These are phyloP conservation scores for Melanomma pulvis-pyrius DNA, from an alignment of 495 filamentous ascomycete genomes.

Conservation along the genomic window DNA sequence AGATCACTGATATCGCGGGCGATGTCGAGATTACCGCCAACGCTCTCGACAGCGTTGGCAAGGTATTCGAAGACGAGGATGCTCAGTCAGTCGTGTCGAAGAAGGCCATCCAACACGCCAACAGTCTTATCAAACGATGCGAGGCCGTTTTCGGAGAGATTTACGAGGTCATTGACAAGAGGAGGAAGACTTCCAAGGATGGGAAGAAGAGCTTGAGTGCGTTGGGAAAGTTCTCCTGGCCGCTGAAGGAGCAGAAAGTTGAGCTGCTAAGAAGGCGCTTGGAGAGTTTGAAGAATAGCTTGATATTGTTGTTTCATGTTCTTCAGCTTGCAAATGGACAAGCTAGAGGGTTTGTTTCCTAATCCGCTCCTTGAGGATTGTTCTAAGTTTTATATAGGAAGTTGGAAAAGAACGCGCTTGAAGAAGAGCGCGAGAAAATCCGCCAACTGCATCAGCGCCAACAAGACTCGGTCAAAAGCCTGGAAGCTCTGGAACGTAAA, in stretches of 20 bases:
- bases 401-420: slow-evolving; percentile 14
- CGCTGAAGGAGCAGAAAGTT: slow-evolving; percentile 32
- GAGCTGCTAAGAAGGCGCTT: slow-evolving; percentile 21
- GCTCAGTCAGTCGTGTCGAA: slow-evolving; percentile 12
- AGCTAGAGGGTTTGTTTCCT: slow-evolving; percentile 20
- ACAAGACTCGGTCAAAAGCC: slow-evolving; percentile 24
- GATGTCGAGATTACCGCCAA: slow-evolving; percentile 30
- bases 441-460: slow-evolving; percentile 26
- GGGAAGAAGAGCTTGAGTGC: slow-evolving; percentile 26
- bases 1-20: slow-evolving; percentile 27
- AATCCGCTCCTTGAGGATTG: neutral
- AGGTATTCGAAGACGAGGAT: slow-evolving; percentile 23
- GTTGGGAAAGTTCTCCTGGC: slow-evolving; percentile 26
- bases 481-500: slow-evolving; percentile 22
- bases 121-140: slow-evolving; percentile 29
- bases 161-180: slow-evolving; percentile 27
- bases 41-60: slow-evolving; percentile 28
- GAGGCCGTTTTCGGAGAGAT: slow-evolving; percentile 31
- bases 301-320: slow-evolving; percentile 28
- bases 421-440: slow-evolving; percentile 28
- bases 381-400: too few relatives aligned
- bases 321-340: slow-evolving; percentile 24
- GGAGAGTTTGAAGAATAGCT: slow-evolving; percentile 32
- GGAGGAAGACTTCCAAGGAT: slow-evolving; percentile 25
- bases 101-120: slow-evolving; percentile 22